Evolutionary conservation across 306 rosid species (phyloP), one percentile per base, ranked within the genome.

Genomic region (Cicer judaicum): DNA sequence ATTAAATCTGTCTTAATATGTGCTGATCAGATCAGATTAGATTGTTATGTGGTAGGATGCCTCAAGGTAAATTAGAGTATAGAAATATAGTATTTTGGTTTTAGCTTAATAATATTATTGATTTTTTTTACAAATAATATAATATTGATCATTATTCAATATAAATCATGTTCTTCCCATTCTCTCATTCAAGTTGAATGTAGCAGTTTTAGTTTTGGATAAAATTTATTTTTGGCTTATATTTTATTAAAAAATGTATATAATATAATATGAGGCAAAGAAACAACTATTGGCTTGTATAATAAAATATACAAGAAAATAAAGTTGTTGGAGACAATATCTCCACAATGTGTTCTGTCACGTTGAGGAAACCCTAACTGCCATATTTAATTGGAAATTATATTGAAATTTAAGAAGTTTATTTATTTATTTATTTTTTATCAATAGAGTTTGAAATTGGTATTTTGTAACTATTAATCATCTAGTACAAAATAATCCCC

Each of bases 361-460:
- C 67, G 76, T 74, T 74, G 76, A 67, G 72, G 43, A 59, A 60
- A 52, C 52, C 39, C 40, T 38, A 40, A 64, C 50, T 62, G 49
- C 67, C 70, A 65, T 55, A 59, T 44, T 24, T 47, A 56, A 47
- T 21, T 21, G 55, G 56, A 73, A 73, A 74, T 68, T 60, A 40
- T 55, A 48, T 46, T 74, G 9, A 43, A 49, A 34, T 42, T 65
- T 65, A 16, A 18, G 40, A 73, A 36, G 43, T 16, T 52, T 29
- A 1, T 21, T 21, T 21, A 21, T 21, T 21, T 29, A 29, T 29
- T 29, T 29, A 16, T 16, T 29, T 29, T 29, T 29, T 29, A 29
- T 29, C 5, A 29, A 29, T 29, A 29, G 36, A 54, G 68, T 50
- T 67, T 66, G 46, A 13, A 36, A 38, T 66, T 73, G 8, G 18